Conservation (phyloP, 768 basidiomycete genomes). For the Tricholomella constricta region DNA sequence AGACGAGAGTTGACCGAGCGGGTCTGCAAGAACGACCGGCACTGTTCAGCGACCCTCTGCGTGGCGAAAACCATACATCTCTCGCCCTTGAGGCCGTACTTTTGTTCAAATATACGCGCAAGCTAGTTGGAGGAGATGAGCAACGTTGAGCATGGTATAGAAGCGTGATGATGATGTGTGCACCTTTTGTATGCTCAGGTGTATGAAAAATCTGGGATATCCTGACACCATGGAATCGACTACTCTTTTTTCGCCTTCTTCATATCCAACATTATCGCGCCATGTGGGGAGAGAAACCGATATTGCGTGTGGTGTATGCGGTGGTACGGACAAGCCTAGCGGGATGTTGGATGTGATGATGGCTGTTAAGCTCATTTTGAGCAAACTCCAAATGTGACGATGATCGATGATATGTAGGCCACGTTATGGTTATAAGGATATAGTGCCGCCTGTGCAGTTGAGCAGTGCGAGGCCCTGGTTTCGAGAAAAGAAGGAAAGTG, state of each 20-base stretch:
- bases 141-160: neutral
- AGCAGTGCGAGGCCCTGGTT: neutral
- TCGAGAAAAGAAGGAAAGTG: neutral
- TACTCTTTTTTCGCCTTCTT: constrained; percentile 84
- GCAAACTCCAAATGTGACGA: neutral
- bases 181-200: constrained; percentile 83
- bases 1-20: constrained; percentile 57
- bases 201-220: constrained; percentile 95
- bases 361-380: constrained; percentile 15
- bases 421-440: neutral
- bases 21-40: constrained; percentile 68
- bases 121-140: constrained; percentile 51
- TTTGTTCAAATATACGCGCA: constrained; percentile 71
- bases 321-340: constrained; percentile 59
- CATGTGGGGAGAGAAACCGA: constrained; percentile 95
- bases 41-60: constrained; percentile 68
- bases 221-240: constrained; percentile 81
- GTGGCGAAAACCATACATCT: constrained; percentile 80
- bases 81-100: constrained; percentile 74
- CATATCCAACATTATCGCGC: constrained; percentile 90
- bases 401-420: neutral
- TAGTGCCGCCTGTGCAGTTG: neutral
- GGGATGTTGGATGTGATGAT: constrained; percentile 26
- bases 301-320: constrained; percentile 82
- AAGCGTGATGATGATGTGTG: constrained; percentile 7